Evolutionary conservation across 108 stramenopile species (phyloP), one percentile per base, ranked within the genome.

Genomic region (Cyclostephanos tholiformis): DNA sequence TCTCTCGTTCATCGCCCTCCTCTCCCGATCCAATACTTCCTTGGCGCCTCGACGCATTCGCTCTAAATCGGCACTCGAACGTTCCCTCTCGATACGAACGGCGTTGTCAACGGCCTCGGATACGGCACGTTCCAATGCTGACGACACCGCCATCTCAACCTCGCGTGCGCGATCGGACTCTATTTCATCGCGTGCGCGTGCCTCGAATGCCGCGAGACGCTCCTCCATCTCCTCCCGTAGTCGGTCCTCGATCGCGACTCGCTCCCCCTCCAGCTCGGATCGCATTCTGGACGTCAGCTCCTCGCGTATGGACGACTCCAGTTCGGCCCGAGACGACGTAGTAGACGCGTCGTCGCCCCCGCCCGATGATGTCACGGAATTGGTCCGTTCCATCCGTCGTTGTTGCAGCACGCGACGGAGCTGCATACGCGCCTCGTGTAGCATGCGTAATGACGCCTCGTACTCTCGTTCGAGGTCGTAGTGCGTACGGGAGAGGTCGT

Each of bases 1-100:
- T 35, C 73, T 72, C 36, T 82, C 82, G 38, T 55, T 78, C 77
- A 83, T 83, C 71, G 74, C 57, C 32, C 65, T 67, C 17, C 77
- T 62, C 52, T 83, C 82, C 60, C 77, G 53, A 19, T 78, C 77
- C 62, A 83, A 48, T 0, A 79, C 68, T 20, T 68, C 74, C 36
- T 79, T 66, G 23, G 74, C 74, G 35, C 67, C 79, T 12, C 65
- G 56, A 13, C 79, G 36, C 19, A 80, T 68, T 22, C 79, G 72
- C 14, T 44, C 19, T 72, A 80, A 74, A 23, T 80, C 79, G 63
- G 69, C 68, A 6, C 63, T 57, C 17, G 79, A 30, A 23, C 69
- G 69, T 32, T 52, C 30, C 29, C 51, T 67, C 49, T 74, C 71
- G 23, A 23, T 16, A 16, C 58, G 41, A 0, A 65, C 52, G 20